A percentile compares a stretch with the other conserved stretches of the same genome.
These are phyloP conservation scores for Colletotrichum acutatum DNA, from an alignment of 2,329 filamentous ascomycete genomes.

Conservation along the genomic window DNA sequence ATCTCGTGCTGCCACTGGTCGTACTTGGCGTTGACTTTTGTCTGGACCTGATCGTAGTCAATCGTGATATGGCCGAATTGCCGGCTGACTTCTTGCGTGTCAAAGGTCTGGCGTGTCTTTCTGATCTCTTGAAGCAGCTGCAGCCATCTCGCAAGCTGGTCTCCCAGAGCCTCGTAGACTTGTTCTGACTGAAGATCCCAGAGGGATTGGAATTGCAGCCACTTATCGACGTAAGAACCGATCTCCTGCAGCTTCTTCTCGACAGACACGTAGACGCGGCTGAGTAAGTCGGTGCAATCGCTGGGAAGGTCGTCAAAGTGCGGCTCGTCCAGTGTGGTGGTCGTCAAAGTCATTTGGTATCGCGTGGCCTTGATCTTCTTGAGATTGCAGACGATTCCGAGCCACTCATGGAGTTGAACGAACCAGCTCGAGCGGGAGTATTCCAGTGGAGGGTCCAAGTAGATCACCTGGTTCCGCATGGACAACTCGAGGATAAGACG, in stretches of 20 bases:
- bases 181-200: slow-evolving; percentile 98
- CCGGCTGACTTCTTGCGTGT: slow-evolving; percentile 93
- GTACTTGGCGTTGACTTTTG: slow-evolving; percentile 98
- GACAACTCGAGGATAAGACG: slow-evolving; percentile 89
- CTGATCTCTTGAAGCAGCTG: slow-evolving; percentile 97
- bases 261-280: slow-evolving; percentile 83
- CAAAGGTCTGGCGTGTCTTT: slow-evolving; percentile 94
- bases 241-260: slow-evolving; percentile 86
- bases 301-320: slow-evolving; percentile 88
- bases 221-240: slow-evolving; percentile 91
- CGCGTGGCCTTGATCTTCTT: slow-evolving; percentile 94
- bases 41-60: slow-evolving; percentile 98
- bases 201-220: slow-evolving; percentile 97
- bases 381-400: slow-evolving; percentile 90
- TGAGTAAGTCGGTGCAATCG: slow-evolving; percentile 82
- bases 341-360: slow-evolving; percentile 89
- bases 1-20: slow-evolving; percentile 99
- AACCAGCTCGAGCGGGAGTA: slow-evolving; percentile 95
- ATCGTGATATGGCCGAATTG: slow-evolving; percentile 95
- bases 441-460: slow-evolving; percentile 92
- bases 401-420: slow-evolving; percentile 90
- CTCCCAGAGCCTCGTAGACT: slow-evolving; percentile 90
- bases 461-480: slow-evolving; percentile 98
- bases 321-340: slow-evolving; percentile 70
- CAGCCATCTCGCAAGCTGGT: slow-evolving; percentile 92